Evolutionary conservation across 768 basidiomycete species (phyloP).

Genomic region (Suillus sp.): DNA sequence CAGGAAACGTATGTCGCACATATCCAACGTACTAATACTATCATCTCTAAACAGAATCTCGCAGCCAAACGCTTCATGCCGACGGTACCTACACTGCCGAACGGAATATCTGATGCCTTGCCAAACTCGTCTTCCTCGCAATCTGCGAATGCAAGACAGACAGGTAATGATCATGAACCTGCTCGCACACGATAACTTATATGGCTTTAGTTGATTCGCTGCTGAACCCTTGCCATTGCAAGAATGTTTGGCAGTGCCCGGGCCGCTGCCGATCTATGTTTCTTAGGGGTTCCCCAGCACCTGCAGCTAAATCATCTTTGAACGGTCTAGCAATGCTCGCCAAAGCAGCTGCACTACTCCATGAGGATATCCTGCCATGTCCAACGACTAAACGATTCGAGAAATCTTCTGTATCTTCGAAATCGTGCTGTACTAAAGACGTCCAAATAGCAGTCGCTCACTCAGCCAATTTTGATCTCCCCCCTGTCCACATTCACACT

Average conservation of each 20-base stretch:
- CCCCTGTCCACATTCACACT: constrained; percentile 46
- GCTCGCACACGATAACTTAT: constrained; percentile 13
- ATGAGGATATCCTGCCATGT: constrained; percentile 4
- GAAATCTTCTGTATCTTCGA: constrained; percentile 10
- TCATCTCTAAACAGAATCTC: constrained; percentile 22
- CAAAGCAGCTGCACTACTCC: constrained; percentile 36
- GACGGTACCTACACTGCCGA: constrained; percentile 70
- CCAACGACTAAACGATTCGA: background rate
- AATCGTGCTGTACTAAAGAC: constrained; percentile 26
- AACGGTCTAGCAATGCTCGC: constrained; percentile 39
- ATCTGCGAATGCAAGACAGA: constrained; percentile 49
- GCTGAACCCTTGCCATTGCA: constrained; percentile 67
- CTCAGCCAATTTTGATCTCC: constrained; percentile 12
- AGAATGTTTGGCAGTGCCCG: constrained; percentile 52
- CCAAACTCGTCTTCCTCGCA: constrained; percentile 28
- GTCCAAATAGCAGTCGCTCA: background rate
- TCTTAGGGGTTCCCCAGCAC: constrained; percentile 4
- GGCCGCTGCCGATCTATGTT: constrained; percentile 38
- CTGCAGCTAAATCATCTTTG: constrained; percentile 3
- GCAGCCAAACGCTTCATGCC: constrained; percentile 70
- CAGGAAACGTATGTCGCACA: constrained; percentile 33
- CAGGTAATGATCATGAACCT: constrained; percentile 40
- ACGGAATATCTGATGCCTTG: constrained; percentile 64
- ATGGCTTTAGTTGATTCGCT: constrained; percentile 53
- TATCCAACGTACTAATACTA: background rate